phyloP scores from a whole-genome alignment of 768 basidiomycete genomes.

The Phlegmacium glaucopus region DNA sequence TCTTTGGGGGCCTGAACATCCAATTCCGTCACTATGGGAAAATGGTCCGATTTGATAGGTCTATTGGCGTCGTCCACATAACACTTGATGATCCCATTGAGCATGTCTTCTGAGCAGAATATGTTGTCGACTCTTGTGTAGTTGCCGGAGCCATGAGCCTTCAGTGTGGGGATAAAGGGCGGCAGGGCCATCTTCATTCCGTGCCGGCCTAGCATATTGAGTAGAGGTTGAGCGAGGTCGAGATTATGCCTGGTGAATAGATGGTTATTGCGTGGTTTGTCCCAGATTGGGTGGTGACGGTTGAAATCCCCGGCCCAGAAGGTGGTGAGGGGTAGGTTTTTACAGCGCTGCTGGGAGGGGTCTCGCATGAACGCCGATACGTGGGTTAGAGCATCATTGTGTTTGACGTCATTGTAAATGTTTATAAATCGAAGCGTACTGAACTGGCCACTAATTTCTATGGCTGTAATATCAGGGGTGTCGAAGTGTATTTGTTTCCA shows the following conservation, averaged over 20 bases:
- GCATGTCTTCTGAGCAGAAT: slow-evolving; percentile 19
- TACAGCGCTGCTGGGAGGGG: background rate
- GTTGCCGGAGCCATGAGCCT: slow-evolving; percentile 24
- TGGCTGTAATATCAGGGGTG: slow-evolving; percentile 20
- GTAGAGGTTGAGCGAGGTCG: slow-evolving; percentile 5
- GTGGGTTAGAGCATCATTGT: slow-evolving; percentile 14
- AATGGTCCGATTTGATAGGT: too few species aligned
- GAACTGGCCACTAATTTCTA: slow-evolving; percentile 11
- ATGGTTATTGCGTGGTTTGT: slow-evolving; percentile 15
- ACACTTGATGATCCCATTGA: background rate
- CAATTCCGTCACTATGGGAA: too few species aligned
- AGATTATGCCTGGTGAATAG: slow-evolving; percentile 17
- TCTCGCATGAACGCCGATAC: background rate
- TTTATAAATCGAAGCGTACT: slow-evolving; percentile 29
- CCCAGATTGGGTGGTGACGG: slow-evolving; percentile 37
- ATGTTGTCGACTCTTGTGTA: slow-evolving; percentile 38
- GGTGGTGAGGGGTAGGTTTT: background rate
- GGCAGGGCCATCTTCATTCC: too few species aligned
- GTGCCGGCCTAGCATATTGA: too few species aligned
- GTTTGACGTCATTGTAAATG: slow-evolving; percentile 32
- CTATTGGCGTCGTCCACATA: too few species aligned
- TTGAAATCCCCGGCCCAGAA: slow-evolving; percentile 40
- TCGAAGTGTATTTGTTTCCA: slow-evolving; percentile 21
- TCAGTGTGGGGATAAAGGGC: background rate
- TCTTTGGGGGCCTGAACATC: too few species aligned